phyloP scores from a whole-genome alignment of 495 filamentous ascomycete species.

The Neurospora sp. region DNA sequence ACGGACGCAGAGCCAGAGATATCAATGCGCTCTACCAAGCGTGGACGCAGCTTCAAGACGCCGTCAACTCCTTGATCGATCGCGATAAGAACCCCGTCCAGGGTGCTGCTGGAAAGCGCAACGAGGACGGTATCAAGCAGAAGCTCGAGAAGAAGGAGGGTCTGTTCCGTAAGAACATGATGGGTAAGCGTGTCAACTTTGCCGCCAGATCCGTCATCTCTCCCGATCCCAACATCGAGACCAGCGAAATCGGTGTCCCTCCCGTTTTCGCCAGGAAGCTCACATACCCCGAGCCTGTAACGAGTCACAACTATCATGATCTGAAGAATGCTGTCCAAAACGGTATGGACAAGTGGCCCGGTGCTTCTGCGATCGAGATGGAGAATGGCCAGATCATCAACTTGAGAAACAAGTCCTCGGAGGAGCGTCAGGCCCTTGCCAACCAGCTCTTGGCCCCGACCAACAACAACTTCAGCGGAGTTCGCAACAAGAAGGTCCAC shows the following conservation, averaged over 20 bases:
- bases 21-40: conserved; percentile 40
- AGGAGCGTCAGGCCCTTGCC: conserved; percentile 76
- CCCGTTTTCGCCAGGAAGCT: conserved; percentile 93
- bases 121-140: conserved; percentile 89
- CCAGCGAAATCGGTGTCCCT: conserved; percentile 95
- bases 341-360: conserved; percentile 87
- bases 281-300: conserved; percentile 95
- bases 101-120: conserved; percentile 57
- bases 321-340: conserved; percentile 96
- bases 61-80: conserved; percentile 86
- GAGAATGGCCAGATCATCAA: conserved; percentile 88
- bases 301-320: conserved; percentile 91
- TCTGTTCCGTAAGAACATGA: conserved; percentile 98
- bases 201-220: conserved; percentile 97
- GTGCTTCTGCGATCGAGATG: conserved; percentile 87
- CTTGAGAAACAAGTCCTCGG: conserved; percentile 70
- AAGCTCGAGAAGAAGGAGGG: conserved; percentile 98
- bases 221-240: conserved; percentile 97
- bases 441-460: conserved; percentile 91
- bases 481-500: conserved; percentile 91
- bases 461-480: conserved; percentile 58
- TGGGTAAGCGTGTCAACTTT: conserved; percentile 99
- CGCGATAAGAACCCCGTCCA: conserved; percentile 70
- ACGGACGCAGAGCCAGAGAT: conserved; percentile 27
- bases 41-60: conserved; percentile 75